phyloP scores from a whole-genome alignment of 2,329 filamentous ascomycete species.

The Colletotrichum sp. region DNA sequence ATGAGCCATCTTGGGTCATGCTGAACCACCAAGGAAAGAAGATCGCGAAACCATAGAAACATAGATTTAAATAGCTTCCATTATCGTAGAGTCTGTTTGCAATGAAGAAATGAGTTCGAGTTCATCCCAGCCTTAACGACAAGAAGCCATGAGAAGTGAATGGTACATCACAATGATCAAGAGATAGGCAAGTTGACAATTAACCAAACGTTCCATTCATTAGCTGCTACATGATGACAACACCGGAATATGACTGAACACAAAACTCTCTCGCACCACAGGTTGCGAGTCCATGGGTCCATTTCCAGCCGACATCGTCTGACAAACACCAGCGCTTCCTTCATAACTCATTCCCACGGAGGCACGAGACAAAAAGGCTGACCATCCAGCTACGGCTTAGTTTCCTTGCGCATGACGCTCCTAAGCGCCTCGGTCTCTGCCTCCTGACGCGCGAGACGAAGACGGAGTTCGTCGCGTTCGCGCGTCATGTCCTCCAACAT shows the following conservation, averaged over 20 bases:
- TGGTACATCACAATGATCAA: not conserved
- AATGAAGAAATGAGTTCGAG: not conserved
- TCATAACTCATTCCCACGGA: not conserved
- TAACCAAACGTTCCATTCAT: not conserved
- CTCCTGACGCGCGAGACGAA: slow-evolving; percentile 68
- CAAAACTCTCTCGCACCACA: not conserved
- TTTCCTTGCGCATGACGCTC: slow-evolving; percentile 43
- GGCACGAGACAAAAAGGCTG: not conserved
- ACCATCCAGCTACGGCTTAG: not conserved
- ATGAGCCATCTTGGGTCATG: not conserved
- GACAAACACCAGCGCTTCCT: not conserved
- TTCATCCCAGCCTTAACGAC: not conserved
- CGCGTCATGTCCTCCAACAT: slow-evolving; percentile 62
- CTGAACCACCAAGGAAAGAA: not conserved
- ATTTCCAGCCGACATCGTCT: not conserved
- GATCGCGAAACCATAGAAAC: rapidly evolving
- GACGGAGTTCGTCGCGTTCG: slow-evolving; percentile 67
- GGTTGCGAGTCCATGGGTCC: not conserved
- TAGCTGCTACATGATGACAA: not conserved
- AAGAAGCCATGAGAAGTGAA: not conserved
- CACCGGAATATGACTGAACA: not conserved
- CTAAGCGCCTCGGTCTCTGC: slow-evolving; percentile 67
- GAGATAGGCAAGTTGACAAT: not conserved
- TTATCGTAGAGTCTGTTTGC: not conserved
- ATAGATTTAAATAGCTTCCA: not conserved